phyloP scores from a whole-genome alignment of 108 stramenopile genomes.

The Cyclotella sp. region DNA sequence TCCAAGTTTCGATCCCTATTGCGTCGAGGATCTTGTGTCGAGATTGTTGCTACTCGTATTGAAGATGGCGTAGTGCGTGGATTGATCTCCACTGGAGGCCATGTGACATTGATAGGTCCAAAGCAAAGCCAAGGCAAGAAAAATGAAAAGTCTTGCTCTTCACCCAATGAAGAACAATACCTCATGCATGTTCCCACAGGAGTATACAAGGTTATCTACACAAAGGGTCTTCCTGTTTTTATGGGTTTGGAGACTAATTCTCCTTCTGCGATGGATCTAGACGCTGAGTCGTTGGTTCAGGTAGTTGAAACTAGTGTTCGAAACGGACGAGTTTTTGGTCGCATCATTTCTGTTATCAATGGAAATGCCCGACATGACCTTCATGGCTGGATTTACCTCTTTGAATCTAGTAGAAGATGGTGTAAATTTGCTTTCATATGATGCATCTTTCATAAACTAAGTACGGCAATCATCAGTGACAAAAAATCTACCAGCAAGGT shows the following conservation, averaged over 20 bases:
- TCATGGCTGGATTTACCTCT: slow-evolving; percentile 13
- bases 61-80: slow-evolving; percentile 19
- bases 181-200: slow-evolving; percentile 14
- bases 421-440: background rate
- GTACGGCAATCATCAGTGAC: too few species aligned
- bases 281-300: background rate
- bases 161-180: background rate
- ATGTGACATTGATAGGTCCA: background rate
- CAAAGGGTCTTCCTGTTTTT: slow-evolving; percentile 15
- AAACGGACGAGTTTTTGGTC: slow-evolving; percentile 4
- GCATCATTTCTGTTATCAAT: background rate
- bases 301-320: slow-evolving; percentile 11
- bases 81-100: slow-evolving; percentile 6
- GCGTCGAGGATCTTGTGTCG: slow-evolving; percentile 10
- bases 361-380: background rate
- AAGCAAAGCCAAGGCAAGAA: background rate
- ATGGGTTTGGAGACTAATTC: slow-evolving; percentile 2
- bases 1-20: slow-evolving; percentile 8
- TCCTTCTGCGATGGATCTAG: background rate
- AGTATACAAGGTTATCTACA: slow-evolving; percentile 8
- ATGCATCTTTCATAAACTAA: background rate
- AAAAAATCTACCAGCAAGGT: too few species aligned
- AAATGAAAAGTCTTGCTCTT: background rate
- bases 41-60: slow-evolving; percentile 15
- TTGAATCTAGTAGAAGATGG: slow-evolving; percentile 10